Conservation (phyloP, 1,284 basidiomycete genomes). For the Fomitiporia mediterranea region DNA sequence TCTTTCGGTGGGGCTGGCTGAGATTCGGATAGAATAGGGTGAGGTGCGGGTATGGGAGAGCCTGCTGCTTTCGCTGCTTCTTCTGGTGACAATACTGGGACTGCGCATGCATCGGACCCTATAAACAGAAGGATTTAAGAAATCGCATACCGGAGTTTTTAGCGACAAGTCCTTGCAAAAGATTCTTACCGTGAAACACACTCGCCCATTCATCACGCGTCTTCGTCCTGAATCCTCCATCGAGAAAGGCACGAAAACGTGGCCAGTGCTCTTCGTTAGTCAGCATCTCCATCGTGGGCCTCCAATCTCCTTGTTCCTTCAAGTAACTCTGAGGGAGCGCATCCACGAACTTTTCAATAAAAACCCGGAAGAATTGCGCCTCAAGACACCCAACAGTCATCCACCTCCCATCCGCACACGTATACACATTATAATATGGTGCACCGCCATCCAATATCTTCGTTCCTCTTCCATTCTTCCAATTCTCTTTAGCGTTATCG, state of each 20-base stretch:
- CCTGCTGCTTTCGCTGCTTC: slow-evolving; percentile 43
- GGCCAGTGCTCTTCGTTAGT: slow-evolving; percentile 56
- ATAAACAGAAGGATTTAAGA: slow-evolving; percentile 7
- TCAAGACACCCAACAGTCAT: slow-evolving; percentile 78
- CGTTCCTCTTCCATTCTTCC: slow-evolving; percentile 48
- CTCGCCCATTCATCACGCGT: slow-evolving; percentile 67
- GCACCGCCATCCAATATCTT: slow-evolving; percentile 75
- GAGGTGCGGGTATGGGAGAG: slow-evolving; percentile 40
- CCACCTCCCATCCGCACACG: slow-evolving; percentile 66
- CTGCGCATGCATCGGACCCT: slow-evolving; percentile 73
- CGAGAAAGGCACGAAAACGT: slow-evolving; percentile 51
- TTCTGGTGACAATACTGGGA: slow-evolving; percentile 64
- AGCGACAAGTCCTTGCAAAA: no score
- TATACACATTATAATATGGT: slow-evolving; percentile 76
- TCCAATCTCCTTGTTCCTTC: slow-evolving; percentile 44
- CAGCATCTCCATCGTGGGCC: slow-evolving; percentile 49
- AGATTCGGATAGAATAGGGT: slow-evolving; percentile 34
- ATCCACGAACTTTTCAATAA: slow-evolving; percentile 52
- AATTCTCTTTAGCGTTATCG: slow-evolving; percentile 34
- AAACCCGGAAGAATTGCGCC: slow-evolving; percentile 61
- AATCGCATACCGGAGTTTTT: neutral
- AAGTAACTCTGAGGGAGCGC: slow-evolving; percentile 40
- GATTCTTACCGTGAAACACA: slow-evolving; percentile 62
- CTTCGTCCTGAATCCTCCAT: slow-evolving; percentile 55
- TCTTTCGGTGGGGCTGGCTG: slow-evolving; percentile 25